A percentile compares a stretch with the other conserved stretches of the same genome.
Conservation (phyloP, 306 rosid genomes). For the Mimosa bimucronata region DNA sequence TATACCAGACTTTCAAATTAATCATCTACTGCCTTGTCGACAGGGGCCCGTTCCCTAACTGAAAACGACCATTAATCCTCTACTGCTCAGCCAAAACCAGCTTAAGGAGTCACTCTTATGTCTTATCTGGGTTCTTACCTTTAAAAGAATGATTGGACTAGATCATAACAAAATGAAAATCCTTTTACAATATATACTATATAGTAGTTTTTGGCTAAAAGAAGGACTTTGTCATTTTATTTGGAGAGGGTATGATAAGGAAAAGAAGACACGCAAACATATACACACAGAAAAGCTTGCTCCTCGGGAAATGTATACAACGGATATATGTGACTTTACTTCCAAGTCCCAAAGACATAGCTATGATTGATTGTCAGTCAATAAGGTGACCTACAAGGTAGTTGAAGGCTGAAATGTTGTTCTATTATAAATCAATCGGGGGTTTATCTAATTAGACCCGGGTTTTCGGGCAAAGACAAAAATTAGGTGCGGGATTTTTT, state of each 20-base stretch:
- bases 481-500: too few relatives aligned
- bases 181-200: neutral
- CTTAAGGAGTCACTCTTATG: conserved; percentile 23
- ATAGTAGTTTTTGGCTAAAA: conserved; percentile 31
- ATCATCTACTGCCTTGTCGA: conserved; percentile 56
- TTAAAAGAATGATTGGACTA: neutral
- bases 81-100: conserved; percentile 14
- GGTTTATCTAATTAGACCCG: neutral
- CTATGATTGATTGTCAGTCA: conserved; percentile 6
- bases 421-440: neutral
- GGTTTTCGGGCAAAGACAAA: neutral
- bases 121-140: conserved; percentile 1
- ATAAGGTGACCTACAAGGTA: neutral
- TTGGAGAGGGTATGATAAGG: conserved; percentile 10
- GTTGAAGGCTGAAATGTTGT: neutral
- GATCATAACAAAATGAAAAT: neutral
- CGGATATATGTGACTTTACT: conserved; percentile 52
- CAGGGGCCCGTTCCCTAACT: conserved; percentile 58
- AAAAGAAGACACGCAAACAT: neutral
- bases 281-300: neutral
- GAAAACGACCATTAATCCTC: conserved; percentile 65
- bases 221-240: conserved; percentile 30
- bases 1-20: conserved; percentile 30
- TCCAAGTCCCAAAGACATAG: conserved; percentile 51
- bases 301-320: conserved; percentile 23